A percentile compares a stretch with the other conserved stretches of the same genome.
These are phyloP conservation scores for Ammopiptanthus mongolicus DNA, from an alignment of 306 rosid species.

Conservation along the genomic window DNA sequence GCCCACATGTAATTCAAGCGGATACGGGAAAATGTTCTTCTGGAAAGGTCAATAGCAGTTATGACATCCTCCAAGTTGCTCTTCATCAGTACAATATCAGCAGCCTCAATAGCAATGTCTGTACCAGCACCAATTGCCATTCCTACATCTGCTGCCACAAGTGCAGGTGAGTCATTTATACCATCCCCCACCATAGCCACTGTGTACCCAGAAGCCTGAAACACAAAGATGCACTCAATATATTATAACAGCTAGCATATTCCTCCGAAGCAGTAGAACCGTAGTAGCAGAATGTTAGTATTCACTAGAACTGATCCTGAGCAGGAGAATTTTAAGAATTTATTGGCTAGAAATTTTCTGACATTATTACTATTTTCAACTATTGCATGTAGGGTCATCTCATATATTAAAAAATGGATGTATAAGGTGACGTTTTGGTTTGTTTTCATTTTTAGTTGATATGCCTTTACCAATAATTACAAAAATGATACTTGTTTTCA, in stretches of 20 bases:
- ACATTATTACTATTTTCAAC: no score
- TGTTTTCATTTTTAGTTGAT: no score
- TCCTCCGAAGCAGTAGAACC: not conserved
- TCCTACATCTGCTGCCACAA: slow-evolving; percentile 80
- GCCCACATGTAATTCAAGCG: slow-evolving; percentile 73
- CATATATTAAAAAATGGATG: no score
- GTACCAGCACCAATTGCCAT: slow-evolving; percentile 87
- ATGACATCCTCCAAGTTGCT: slow-evolving; percentile 79
- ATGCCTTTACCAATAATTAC: no score
- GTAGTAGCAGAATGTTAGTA: not conserved
- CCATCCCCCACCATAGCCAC: slow-evolving; percentile 92
- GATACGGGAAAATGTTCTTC: slow-evolving; percentile 56
- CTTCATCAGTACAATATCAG: slow-evolving; percentile 76
- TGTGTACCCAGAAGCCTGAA: slow-evolving; percentile 42
- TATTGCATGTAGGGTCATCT: no score
- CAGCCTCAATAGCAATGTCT: slow-evolving; percentile 84
- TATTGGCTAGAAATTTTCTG: no score
- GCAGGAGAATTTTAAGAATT: no score
- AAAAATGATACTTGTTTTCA: no score
- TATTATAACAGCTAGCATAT: not conserved
- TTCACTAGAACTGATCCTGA: not conserved
- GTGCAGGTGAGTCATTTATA: slow-evolving; percentile 79
- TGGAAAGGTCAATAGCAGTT: slow-evolving; percentile 68
- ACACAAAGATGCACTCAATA: not conserved
- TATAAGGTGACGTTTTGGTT: no score